Conservation (phyloP, 495 filamentous ascomycete species). For the Aspergillus cavernicola region DNA sequence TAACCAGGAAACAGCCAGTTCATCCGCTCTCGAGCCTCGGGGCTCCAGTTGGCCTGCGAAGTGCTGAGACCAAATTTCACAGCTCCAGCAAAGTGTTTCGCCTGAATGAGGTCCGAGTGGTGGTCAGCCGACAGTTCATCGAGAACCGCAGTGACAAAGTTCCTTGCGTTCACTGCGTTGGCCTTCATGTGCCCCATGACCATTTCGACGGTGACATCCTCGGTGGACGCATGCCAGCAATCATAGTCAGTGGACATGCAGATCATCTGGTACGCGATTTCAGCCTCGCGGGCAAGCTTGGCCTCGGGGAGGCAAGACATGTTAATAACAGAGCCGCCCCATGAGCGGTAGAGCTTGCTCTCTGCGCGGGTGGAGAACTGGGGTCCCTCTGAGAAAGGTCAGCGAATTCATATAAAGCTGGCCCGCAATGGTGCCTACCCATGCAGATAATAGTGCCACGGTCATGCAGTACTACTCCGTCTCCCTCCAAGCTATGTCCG, state of each 20-base stretch:
- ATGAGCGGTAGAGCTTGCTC: slow-evolving; percentile 86
- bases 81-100: slow-evolving; percentile 53
- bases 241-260: slow-evolving; percentile 99
- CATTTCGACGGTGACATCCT: slow-evolving; percentile 89
- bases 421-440: slow-evolving; percentile 48
- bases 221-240: slow-evolving; percentile 78
- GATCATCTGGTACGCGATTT: slow-evolving; percentile 95
- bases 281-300: slow-evolving; percentile 92
- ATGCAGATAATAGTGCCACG: slow-evolving; percentile 85
- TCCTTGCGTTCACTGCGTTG: slow-evolving; percentile 81
- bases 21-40: slow-evolving; percentile 64
- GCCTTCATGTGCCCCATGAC: slow-evolving; percentile 95
- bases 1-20: slow-evolving; percentile 71
- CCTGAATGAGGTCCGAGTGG: slow-evolving; percentile 68
- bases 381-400: slow-evolving; percentile 66
- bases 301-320: slow-evolving; percentile 97
- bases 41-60: slow-evolving; percentile 56
- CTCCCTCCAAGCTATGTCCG: slow-evolving; percentile 71
- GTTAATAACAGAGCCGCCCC: slow-evolving; percentile 91
- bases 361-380: slow-evolving; percentile 98
- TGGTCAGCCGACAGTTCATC: slow-evolving; percentile 77
- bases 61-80: slow-evolving; percentile 68
- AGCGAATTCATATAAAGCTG: neutral
- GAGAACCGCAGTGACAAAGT: slow-evolving; percentile 80
- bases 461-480: slow-evolving; percentile 73